Conservation (phyloP, 495 filamentous ascomycete species). For the Physcia stellaris region DNA sequence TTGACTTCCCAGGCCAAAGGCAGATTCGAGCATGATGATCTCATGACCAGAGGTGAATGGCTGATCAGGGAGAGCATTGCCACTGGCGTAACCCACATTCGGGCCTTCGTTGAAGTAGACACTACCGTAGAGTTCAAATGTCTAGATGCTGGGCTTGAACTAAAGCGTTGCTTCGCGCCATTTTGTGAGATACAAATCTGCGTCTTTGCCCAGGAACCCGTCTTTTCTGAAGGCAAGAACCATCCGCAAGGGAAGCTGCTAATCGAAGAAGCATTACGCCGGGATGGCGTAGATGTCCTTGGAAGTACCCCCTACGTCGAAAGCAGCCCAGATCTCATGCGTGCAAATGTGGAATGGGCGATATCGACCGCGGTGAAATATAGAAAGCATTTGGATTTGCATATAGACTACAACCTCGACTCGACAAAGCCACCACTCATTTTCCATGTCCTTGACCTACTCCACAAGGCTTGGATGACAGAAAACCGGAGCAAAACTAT, state of each 20-base stretch:
- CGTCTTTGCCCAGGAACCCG: conserved; percentile 57
- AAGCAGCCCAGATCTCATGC: conserved; percentile 27
- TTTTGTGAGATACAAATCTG: conserved; percentile 54
- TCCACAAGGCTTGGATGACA: conserved; percentile 26
- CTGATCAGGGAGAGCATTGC: conserved; percentile 53
- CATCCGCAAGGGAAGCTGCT: conserved; percentile 31
- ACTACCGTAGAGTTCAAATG: conserved; percentile 42
- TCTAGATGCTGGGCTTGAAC: conserved; percentile 39
- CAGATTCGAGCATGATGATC: conserved; percentile 43
- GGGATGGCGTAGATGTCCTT: conserved; percentile 40
- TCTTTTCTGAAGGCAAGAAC: conserved; percentile 39
- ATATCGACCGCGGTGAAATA: conserved; percentile 31
- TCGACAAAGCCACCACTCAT: conserved; percentile 28
- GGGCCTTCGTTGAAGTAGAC: conserved; percentile 66
- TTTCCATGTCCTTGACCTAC: not conserved
- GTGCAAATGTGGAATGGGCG: conserved; percentile 52
- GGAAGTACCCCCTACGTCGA: conserved; percentile 67
- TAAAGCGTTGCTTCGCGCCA: conserved; percentile 43
- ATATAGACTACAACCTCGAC: conserved; percentile 59
- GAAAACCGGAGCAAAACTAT: conserved; percentile 31
- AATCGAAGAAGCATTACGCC: conserved; percentile 32
- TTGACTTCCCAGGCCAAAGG: conserved; percentile 48
- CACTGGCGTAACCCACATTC: conserved; percentile 55
- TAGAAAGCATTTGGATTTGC: conserved; percentile 52
- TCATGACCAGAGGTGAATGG: conserved; percentile 47